Conservation (phyloP, 768 basidiomycete species). For the Gyrodon lividus region DNA sequence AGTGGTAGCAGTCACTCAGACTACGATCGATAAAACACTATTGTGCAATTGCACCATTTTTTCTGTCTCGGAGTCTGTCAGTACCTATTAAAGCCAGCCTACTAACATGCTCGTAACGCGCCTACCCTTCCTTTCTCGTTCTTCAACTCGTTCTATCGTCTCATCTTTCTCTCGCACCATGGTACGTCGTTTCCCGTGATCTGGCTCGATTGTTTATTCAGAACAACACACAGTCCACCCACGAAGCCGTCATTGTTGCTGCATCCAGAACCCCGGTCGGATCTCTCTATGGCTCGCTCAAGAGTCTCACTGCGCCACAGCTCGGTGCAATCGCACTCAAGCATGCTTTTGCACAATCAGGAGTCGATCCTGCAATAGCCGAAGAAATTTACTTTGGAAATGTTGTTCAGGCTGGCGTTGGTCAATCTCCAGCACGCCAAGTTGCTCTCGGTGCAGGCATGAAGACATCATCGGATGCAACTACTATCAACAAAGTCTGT, state of each 20-base stretch:
- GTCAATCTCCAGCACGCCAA: conserved; percentile 97
- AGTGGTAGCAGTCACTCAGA: no score
- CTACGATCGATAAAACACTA: not conserved
- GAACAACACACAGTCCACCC: conserved; percentile 36
- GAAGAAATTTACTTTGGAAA: conserved; percentile 98
- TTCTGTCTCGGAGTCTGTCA: conserved; percentile 16
- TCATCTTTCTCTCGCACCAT: conserved; percentile 43
- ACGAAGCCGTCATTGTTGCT: conserved; percentile 91
- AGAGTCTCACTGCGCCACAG: conserved; percentile 85
- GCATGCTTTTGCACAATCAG: conserved; percentile 79
- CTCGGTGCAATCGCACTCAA: conserved; percentile 89
- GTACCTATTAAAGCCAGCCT: conserved; percentile 15
- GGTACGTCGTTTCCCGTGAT: conserved; percentile 36
- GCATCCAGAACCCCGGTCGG: conserved; percentile 94
- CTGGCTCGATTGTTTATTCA: not conserved
- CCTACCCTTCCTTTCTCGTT: conserved; percentile 36
- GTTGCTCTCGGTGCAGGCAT: conserved; percentile 92
- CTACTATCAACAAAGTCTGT: conserved; percentile 99
- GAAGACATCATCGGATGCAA: conserved; percentile 84
- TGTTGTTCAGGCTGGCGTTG: conserved; percentile 95
- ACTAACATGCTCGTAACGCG: conserved; percentile 44
- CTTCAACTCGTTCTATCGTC: conserved; percentile 40
- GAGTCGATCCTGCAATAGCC: conserved; percentile 76
- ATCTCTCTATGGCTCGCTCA: conserved; percentile 87
- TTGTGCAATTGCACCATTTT: not conserved